A percentile compares a stretch with the other conserved stretches of the same genome.
These are phyloP conservation scores for Plasmodium knowlesi DNA, from an alignment of 169 alveolate species.

Conservation along the genomic window DNA sequence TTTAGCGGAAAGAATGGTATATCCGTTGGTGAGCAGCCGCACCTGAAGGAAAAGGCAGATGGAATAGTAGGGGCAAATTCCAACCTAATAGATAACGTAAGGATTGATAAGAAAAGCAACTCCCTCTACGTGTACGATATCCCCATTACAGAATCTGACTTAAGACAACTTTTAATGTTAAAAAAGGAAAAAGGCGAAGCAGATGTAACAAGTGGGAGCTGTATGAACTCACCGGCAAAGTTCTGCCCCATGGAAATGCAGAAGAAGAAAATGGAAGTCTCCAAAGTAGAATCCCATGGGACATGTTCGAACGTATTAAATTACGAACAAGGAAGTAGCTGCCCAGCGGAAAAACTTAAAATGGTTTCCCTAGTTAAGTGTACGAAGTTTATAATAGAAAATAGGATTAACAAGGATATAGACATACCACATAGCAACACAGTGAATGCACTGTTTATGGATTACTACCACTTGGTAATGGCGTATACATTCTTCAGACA, in stretches of 20 bases:
- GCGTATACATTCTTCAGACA: constrained; percentile 62
- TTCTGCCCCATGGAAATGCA: background rate
- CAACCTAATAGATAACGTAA: constrained; percentile 25
- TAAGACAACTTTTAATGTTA: constrained; percentile 16
- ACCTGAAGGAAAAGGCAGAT: background rate
- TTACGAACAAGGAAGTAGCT: background rate
- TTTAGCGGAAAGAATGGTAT: background rate
- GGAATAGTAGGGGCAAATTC: background rate
- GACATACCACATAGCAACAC: constrained; percentile 57
- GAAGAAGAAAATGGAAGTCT: background rate
- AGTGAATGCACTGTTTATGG: constrained; percentile 67
- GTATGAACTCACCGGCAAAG: background rate
- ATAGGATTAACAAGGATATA: constrained; percentile 48
- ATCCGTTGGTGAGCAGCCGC: background rate
- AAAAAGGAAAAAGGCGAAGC: background rate
- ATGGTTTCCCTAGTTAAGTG: constrained; percentile 25
- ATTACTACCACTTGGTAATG: constrained; percentile 64
- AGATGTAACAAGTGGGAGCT: background rate
- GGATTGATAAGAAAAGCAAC: constrained; percentile 25
- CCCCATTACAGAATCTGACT: constrained; percentile 35
- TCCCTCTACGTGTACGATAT: constrained; percentile 24
- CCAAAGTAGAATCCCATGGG: background rate
- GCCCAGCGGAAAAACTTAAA: constrained; percentile 30
- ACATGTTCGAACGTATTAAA: background rate
- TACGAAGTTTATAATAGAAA: constrained; percentile 33